Percentiles rank a stretch among this genome's conserved stretches.
Conservation (phyloP, 345 rosid species). For the Salix caprea region DNA sequence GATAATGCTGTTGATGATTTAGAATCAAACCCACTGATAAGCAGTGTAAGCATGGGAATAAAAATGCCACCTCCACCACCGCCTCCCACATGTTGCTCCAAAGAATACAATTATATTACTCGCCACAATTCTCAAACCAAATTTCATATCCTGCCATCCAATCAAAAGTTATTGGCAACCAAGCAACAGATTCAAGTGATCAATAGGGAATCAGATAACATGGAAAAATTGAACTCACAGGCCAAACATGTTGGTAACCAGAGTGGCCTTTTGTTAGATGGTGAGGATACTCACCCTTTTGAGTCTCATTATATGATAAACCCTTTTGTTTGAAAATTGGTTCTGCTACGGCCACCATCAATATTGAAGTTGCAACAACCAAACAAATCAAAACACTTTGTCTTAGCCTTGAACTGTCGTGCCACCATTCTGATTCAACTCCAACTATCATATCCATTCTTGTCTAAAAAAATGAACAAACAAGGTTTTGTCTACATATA, state of each 20-base stretch:
- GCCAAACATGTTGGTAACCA: slow-evolving; percentile 29
- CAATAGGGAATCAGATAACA: background rate
- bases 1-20: slow-evolving; percentile 48
- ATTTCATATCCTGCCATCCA: slow-evolving; percentile 30
- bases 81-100: slow-evolving; percentile 56
- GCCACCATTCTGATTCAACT: background rate
- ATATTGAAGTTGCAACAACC: background rate
- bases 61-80: slow-evolving; percentile 53
- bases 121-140: slow-evolving; percentile 39
- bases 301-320: background rate
- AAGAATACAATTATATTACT: slow-evolving; percentile 39
- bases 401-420: background rate
- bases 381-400: background rate
- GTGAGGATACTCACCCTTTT: background rate
- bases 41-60: slow-evolving; percentile 48
- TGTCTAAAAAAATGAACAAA: background rate
- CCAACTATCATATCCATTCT: background rate
- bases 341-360: background rate
- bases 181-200: background rate
- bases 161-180: background rate
- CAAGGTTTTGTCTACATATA: background rate
- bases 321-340: background rate
- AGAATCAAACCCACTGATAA: slow-evolving; percentile 40
- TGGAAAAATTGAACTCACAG: slow-evolving; percentile 14
- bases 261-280: background rate